Conservation (phyloP, 1,284 basidiomycete species). For the Cutaneotrichosporon sp. region DNA sequence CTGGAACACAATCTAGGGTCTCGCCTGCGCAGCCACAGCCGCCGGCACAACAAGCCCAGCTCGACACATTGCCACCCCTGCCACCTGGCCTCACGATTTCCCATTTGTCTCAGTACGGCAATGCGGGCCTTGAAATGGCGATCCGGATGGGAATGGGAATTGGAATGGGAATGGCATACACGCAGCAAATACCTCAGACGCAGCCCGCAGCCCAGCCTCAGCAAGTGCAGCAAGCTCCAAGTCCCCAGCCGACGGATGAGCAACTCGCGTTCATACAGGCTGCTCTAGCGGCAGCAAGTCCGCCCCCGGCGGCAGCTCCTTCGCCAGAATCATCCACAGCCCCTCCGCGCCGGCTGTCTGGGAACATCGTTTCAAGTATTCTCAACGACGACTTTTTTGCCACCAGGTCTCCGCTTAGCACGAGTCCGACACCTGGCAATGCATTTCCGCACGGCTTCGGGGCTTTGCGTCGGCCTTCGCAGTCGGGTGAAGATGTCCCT, state of each 20-base stretch:
- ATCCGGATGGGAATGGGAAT: constrained; percentile 50
- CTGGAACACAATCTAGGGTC: constrained; percentile 3
- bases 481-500: constrained; percentile 23
- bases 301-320: neutral
- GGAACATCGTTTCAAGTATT: constrained; percentile 39
- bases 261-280: constrained; percentile 4
- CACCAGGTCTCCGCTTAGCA: constrained; percentile 25
- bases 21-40: neutral
- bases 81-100: constrained; percentile 44
- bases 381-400: constrained; percentile 45
- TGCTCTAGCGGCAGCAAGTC: neutral
- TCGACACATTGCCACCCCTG: constrained; percentile 35
- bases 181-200: constrained; percentile 24
- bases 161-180: constrained; percentile 45
- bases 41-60: constrained; percentile 4
- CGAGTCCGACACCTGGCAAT: constrained; percentile 19
- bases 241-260: neutral
- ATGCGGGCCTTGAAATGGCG: constrained; percentile 47
- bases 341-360: constrained; percentile 12
- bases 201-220: neutral
- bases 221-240: constrained; percentile 2
- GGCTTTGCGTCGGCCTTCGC: constrained; percentile 29
- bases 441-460: constrained; percentile 16
- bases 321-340: constrained; percentile 5
- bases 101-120: constrained; percentile 42